These are phyloP conservation scores for Colletotrichum lupini DNA, from an alignment of 2,329 filamentous ascomycete species.

Conservation along the genomic window DNA sequence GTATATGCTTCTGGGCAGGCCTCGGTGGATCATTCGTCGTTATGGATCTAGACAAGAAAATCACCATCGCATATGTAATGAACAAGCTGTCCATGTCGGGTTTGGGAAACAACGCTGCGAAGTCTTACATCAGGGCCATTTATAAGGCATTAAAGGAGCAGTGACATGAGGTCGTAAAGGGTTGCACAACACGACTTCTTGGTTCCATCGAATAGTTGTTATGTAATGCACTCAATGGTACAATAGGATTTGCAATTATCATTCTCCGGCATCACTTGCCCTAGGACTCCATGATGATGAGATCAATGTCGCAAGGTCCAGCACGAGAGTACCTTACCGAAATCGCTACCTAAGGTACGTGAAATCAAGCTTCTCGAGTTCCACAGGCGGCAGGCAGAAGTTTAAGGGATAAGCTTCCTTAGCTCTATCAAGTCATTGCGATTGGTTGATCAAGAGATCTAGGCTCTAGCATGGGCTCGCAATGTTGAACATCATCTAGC, in stretches of 20 bases:
- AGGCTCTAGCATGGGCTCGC: neutral
- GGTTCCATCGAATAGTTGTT: neutral
- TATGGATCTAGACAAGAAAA: conserved; percentile 53
- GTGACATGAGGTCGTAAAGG: neutral
- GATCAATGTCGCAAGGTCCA: neutral
- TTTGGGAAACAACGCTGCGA: neutral
- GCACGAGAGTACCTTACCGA: neutral
- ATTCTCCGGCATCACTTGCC: neutral
- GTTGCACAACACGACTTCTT: neutral
- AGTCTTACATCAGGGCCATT: neutral
- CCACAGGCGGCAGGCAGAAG: neutral
- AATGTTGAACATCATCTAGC: neutral
- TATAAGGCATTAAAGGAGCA: neutral
- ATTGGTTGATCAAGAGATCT: neutral
- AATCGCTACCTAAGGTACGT: neutral
- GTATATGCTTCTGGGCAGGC: conserved; percentile 53
- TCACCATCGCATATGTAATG: conserved; percentile 58
- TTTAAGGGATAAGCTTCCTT: neutral
- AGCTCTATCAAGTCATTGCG: neutral
- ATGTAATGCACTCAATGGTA: neutral
- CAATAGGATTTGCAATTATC: too few relatives aligned
- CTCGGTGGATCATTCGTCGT: conserved; percentile 56
- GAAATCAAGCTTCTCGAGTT: neutral
- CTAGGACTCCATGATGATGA: neutral
- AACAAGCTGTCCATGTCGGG: conserved; percentile 50